Conservation (phyloP, 352 stramenopile species). For the Phytophthora ramorum region DNA sequence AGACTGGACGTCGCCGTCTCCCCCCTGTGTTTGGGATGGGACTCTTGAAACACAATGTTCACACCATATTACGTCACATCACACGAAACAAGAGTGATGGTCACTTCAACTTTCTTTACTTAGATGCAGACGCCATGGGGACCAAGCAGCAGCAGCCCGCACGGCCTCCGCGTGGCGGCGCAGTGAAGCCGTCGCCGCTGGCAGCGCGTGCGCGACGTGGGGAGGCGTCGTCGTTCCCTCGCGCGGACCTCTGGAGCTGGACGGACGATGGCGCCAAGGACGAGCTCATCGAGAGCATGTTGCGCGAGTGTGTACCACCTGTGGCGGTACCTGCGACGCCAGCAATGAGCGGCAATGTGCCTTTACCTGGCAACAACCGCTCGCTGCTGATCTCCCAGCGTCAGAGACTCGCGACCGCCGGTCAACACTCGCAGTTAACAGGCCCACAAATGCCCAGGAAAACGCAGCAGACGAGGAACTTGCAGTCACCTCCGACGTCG, state of each 20-base stretch:
- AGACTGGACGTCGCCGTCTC: constrained; percentile 28
- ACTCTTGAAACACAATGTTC: constrained; percentile 9
- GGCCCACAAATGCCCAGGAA: constrained; percentile 11
- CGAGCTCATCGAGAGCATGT: constrained; percentile 63
- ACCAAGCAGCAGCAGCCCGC: constrained; percentile 23
- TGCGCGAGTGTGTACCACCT: constrained; percentile 53
- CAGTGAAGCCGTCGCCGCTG: constrained; percentile 18
- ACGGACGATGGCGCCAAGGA: constrained; percentile 35
- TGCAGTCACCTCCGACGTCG: constrained; percentile 25
- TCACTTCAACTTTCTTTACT: constrained; percentile 6
- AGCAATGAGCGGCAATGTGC: constrained; percentile 9
- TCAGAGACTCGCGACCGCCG: constrained; percentile 6
- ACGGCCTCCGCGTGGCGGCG: not conserved
- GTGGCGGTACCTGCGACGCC: constrained; percentile 19
- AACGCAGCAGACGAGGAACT: constrained; percentile 18
- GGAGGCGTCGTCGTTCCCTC: constrained; percentile 47
- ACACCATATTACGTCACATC: constrained; percentile 5
- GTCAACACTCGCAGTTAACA: constrained; percentile 8
- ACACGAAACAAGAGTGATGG: constrained; percentile 8
- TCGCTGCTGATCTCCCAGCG: constrained; percentile 24
- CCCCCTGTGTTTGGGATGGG: constrained; percentile 15
- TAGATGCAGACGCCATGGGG: constrained; percentile 9
- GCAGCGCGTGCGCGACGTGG: constrained; percentile 26
- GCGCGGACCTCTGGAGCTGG: constrained; percentile 70
- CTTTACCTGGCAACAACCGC: constrained; percentile 8